Base-by-base conservation (phyloP, 2,329 filamentous ascomycete species). In the Ceratocystis albifundus region DNA sequence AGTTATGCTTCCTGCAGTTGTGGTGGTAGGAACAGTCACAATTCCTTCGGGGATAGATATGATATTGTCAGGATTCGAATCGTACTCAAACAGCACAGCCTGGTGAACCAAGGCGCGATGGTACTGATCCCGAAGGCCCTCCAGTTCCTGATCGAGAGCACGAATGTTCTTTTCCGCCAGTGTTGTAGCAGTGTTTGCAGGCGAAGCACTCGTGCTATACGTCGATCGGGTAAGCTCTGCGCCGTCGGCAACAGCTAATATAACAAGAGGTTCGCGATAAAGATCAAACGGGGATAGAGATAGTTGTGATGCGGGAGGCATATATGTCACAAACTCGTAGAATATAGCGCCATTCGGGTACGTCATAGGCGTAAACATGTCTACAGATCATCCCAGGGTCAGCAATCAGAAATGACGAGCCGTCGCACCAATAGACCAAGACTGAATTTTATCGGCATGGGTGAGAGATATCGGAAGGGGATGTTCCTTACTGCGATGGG, bases 281-380 rank as follows among this genome's bases (percentile, higher is more conserved):
- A 93, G 80, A 74, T 99, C 94, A 78, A 96, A 96, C 0, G 94
- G 92, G 46, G 88, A 88, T 50, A 96, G 78, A 22, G 89, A 83
- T 55, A 90, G 79, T 73, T 96, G 90, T 41, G 89, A 90, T 41
- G 86, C 82, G n/a, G 89, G 86, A 28, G 90, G 88, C 66, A 88
- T 80, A 72, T 90, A 87, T 68, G 89, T 90, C 67, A 88, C 86
- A 69, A 96, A 82, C 74, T 96, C 88, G 80, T 94, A 96, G 71
- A 96, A 82, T 69, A 97, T 88, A 72, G 87, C 86, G 68, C 93
- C 93, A 71, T 86, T 84, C 10, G 90, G 91, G 75, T 94, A 96
- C 15, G 88, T 89, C 72, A 94, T 79, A 50, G 93, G 93, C 67
- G 90, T 96, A 77, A 97, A 96, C 86, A 94, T 92, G 76, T 90